phyloP scores from a whole-genome alignment of 164 flowering plant genomes.

The Taxillus chinensis region DNA sequence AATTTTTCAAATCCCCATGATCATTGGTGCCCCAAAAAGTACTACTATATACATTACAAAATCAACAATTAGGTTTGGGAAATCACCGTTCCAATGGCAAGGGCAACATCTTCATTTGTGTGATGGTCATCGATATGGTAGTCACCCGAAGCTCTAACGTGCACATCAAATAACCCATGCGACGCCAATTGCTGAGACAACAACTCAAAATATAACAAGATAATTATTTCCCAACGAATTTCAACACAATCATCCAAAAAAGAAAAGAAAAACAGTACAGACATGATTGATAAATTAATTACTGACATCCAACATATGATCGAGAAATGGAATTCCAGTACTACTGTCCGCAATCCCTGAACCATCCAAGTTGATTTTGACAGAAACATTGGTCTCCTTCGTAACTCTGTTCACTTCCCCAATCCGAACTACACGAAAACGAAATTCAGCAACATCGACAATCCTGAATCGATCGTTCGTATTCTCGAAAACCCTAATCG shows the following conservation, averaged over 20 bases:
- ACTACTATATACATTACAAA: too few species aligned
- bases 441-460: neutral
- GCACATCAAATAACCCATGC: conserved; percentile 89
- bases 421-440: conserved; percentile 34
- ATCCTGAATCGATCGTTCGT: neutral
- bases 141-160: conserved; percentile 85
- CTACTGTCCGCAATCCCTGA: conserved; percentile 52
- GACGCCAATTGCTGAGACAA: conserved; percentile 84
- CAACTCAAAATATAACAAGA: neutral
- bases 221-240: neutral
- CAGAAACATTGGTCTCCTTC: conserved; percentile 76
- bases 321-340: conserved; percentile 85
- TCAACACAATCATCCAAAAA: neutral
- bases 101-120: conserved; percentile 97
- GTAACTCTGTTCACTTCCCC: conserved; percentile 85
- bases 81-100: conserved; percentile 86
- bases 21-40: too few species aligned
- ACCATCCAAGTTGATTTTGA: conserved; percentile 80
- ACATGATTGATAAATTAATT: neutral
- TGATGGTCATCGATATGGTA: conserved; percentile 97
- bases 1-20: neutral
- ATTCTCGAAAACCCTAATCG: neutral
- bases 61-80: neutral
- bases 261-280: neutral
- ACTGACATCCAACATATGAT: conserved; percentile 97